Evolutionary conservation across 2,329 filamentous ascomycete species (phyloP).

Genomic region (Grosmannia penicillata): DNA sequence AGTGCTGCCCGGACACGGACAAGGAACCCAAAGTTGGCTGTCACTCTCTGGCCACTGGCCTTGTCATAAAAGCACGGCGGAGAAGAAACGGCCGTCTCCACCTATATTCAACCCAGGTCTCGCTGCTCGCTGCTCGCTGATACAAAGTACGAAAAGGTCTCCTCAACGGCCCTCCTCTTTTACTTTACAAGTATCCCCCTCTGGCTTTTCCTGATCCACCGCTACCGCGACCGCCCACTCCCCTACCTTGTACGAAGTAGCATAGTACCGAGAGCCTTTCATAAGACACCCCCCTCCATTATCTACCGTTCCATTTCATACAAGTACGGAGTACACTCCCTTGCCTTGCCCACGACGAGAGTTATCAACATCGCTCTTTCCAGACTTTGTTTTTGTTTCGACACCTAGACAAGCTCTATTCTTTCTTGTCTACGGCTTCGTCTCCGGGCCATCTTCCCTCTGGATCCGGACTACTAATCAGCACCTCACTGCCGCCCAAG

Average conservation of each 20-base stretch:
- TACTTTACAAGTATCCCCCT: conserved; percentile 11
- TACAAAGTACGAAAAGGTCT: neutral
- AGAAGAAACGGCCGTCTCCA: conserved; percentile 4
- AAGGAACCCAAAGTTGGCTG: conserved; percentile 11
- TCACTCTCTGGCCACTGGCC: conserved; percentile 4
- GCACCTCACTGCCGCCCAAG: no score
- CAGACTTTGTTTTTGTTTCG: conserved; percentile 16
- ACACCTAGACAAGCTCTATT: conserved; percentile 4
- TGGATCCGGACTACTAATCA: no score
- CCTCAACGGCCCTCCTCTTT: conserved; percentile 10
- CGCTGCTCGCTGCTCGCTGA: no score
- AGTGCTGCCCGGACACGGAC: conserved; percentile 18
- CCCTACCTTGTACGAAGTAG: conserved; percentile 12
- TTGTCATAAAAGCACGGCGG: conserved; percentile 4
- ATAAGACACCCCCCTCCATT: conserved; percentile 31
- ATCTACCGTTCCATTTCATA: conserved; percentile 32
- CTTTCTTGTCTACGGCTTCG: neutral
- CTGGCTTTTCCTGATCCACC: conserved; percentile 12
- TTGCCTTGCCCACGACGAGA: conserved; percentile 25
- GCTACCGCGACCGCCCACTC: conserved; percentile 18
- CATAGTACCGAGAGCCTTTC: conserved; percentile 33
- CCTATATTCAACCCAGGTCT: conserved; percentile 2
- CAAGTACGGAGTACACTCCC: conserved; percentile 31
- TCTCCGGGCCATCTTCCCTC: neutral
- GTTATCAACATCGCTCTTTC: conserved; percentile 14